phyloP scores from a whole-genome alignment of 106 monocot genomes.

The Dendrobium catenatum region DNA sequence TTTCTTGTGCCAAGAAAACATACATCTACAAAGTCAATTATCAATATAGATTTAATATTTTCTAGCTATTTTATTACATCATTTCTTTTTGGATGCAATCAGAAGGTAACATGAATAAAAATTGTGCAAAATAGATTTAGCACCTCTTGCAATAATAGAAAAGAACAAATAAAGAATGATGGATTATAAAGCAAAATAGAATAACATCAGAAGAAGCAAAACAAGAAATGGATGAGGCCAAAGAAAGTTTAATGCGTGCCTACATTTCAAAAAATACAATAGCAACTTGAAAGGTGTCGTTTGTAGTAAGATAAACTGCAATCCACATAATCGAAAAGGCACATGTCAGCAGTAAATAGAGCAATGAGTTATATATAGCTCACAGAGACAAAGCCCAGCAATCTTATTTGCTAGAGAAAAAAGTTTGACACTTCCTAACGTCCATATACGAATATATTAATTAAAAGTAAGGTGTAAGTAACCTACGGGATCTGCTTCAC shows the following conservation, averaged over 20 bases:
- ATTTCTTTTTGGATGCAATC: not conserved
- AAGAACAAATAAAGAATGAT: not conserved
- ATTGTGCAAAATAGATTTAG: not conserved
- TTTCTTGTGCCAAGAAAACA: not conserved
- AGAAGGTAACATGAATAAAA: not conserved
- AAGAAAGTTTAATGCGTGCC: not conserved
- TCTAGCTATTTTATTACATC: not conserved
- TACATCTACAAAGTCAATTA: not conserved
- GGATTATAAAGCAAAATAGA: not conserved
- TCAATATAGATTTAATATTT: not conserved
- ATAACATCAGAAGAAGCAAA: not conserved
- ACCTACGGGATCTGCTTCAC: too few relatives aligned
- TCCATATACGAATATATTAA: not conserved
- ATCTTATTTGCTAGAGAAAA: too few relatives aligned
- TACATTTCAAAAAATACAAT: not conserved
- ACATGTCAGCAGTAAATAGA: not conserved
- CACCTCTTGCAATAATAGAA: not conserved
- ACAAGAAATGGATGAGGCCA: not conserved
- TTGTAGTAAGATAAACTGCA: not conserved
- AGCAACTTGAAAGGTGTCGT: not conserved
- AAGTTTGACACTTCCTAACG: too few relatives aligned
- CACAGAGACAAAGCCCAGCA: too few relatives aligned
- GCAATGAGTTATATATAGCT: too few relatives aligned
- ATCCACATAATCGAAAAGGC: not conserved
- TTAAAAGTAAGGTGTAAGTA: not conserved